phyloP scores from a whole-genome alignment of 2,329 filamentous ascomycete genomes.

The Macroventuria anomochaeta region DNA sequence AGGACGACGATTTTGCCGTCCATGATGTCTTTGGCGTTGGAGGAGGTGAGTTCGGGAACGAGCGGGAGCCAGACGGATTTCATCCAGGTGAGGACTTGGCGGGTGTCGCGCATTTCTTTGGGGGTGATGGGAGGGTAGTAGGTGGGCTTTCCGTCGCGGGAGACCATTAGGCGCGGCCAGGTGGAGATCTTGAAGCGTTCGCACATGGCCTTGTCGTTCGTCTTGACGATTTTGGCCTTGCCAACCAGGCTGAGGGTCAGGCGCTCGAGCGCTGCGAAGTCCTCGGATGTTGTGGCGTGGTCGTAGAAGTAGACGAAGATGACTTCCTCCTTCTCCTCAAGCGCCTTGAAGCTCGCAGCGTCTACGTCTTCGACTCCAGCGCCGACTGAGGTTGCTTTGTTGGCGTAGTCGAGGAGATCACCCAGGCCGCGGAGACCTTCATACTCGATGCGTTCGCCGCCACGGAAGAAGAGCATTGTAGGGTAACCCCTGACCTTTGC shows the following conservation, averaged over 20 bases:
- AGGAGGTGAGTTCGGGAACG: slow-evolving; percentile 88
- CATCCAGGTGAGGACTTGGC: slow-evolving; percentile 88
- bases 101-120: slow-evolving; percentile 88
- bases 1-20: slow-evolving; percentile 93
- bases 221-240: slow-evolving; percentile 91
- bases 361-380: slow-evolving; percentile 82
- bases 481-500: slow-evolving; percentile 80
- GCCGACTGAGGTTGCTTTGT: slow-evolving; percentile 81
- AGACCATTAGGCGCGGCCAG: slow-evolving; percentile 91
- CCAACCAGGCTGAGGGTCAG: slow-evolving; percentile 88
- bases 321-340: slow-evolving; percentile 93
- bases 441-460: slow-evolving; percentile 91
- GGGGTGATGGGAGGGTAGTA: slow-evolving; percentile 90
- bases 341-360: slow-evolving; percentile 73
- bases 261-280: slow-evolving; percentile 86
- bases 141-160: slow-evolving; percentile 84
- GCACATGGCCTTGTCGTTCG: slow-evolving; percentile 75
- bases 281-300: slow-evolving; percentile 88
- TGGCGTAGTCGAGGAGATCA: slow-evolving; percentile 85
- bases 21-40: slow-evolving; percentile 95
- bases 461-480: slow-evolving; percentile 90
- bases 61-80: slow-evolving; percentile 94
- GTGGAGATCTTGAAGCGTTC: slow-evolving; percentile 94
- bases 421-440: slow-evolving; percentile 88
- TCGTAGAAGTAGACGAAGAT: slow-evolving; percentile 99